These are phyloP conservation scores for Penicillium freii DNA, from an alignment of 2,329 filamentous ascomycete species.

Conservation along the genomic window DNA sequence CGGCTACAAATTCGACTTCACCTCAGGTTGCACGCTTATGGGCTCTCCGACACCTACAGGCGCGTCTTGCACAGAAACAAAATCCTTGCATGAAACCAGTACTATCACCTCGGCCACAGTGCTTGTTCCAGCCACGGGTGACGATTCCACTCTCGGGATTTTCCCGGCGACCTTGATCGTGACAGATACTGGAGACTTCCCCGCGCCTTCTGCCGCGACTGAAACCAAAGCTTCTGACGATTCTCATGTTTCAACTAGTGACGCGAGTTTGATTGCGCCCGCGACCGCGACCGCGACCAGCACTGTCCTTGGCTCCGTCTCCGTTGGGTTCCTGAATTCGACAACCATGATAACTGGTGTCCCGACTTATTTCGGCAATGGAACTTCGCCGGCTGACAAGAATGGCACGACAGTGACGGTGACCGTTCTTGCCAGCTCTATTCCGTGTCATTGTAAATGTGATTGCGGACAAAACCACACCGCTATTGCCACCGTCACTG, in stretches of 20 bases:
- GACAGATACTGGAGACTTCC: background rate
- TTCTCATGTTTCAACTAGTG: background rate
- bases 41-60: background rate
- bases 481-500: background rate
- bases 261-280: background rate
- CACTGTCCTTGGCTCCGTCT: background rate
- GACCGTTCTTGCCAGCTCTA: background rate
- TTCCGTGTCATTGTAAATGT: constrained; percentile 1
- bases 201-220: background rate
- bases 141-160: background rate
- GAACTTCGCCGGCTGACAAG: background rate
- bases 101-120: background rate
- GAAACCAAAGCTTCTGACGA: background rate
- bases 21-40: background rate
- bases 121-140: background rate
- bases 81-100: background rate
- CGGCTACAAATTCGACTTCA: constrained; percentile 3
- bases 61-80: constrained; percentile 2
- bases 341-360: background rate
- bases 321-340: background rate
- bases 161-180: constrained; percentile 3
- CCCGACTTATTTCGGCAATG: background rate
- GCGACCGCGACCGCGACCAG: background rate
- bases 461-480: background rate
- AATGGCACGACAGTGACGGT: background rate